phyloP scores from a whole-genome alignment of 2,329 filamentous ascomycete genomes.

The Chaetothyriales sp. region DNA sequence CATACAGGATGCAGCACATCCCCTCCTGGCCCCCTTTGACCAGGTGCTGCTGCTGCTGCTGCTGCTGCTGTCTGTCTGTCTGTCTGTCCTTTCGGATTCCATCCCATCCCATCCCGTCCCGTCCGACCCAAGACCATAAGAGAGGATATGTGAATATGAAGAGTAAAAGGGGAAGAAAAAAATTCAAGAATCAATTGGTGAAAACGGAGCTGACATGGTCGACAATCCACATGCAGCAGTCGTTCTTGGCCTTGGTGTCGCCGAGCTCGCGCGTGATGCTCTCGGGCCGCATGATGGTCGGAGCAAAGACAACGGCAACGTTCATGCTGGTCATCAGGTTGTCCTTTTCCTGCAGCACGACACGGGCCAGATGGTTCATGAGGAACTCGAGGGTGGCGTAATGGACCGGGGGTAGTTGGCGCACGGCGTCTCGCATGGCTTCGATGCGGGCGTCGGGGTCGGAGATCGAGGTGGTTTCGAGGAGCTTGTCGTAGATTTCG shows the following conservation, averaged over 20 bases:
- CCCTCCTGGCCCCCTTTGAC: no score
- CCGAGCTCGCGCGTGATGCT: slow-evolving; percentile 89
- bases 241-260: slow-evolving; percentile 86
- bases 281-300: slow-evolving; percentile 86
- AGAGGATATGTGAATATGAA: not conserved
- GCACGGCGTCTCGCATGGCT: slow-evolving; percentile 58
- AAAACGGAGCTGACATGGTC: slow-evolving; percentile 81
- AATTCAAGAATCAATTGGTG: slow-evolving; percentile 14
- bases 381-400: slow-evolving; percentile 83
- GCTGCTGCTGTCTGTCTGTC: not conserved
- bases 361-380: slow-evolving; percentile 79
- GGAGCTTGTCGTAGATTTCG: slow-evolving; percentile 75
- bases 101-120: no score
- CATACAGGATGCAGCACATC: no score
- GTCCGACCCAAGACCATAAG: not conserved
- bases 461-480: slow-evolving; percentile 50
- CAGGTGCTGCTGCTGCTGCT: no score
- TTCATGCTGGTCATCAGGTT: slow-evolving; percentile 97
- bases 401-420: slow-evolving; percentile 67
- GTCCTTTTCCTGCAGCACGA: slow-evolving; percentile 65
- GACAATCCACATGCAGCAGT: slow-evolving; percentile 80
- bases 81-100: not conserved
- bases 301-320: slow-evolving; percentile 89
- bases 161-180: not conserved
- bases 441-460: slow-evolving; percentile 48